A percentile compares a stretch with the other conserved stretches of the same genome.
phyloP scores from a whole-genome alignment of 805 yeast species.

The Teunomyces kruisii region DNA sequence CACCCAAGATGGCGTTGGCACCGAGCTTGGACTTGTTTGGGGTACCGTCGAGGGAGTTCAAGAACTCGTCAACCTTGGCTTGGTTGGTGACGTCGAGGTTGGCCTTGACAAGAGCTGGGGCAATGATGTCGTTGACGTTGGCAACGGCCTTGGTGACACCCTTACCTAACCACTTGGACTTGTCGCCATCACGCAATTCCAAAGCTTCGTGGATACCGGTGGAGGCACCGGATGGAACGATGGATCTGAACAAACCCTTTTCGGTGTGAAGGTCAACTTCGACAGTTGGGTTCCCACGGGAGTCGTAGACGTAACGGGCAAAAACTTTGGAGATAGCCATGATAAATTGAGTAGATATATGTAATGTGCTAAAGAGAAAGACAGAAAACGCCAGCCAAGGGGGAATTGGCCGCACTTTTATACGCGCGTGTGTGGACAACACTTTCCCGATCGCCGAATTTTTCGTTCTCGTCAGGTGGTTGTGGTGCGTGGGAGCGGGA shows the following conservation, averaged over 20 bases:
- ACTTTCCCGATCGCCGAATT: conserved; percentile 19
- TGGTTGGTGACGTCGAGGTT: conserved; percentile 85
- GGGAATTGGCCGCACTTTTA: not conserved
- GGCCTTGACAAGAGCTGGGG: conserved; percentile 86
- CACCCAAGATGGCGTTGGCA: conserved; percentile 98
- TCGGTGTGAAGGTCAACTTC: conserved; percentile 96
- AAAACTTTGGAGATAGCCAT: conserved; percentile 87
- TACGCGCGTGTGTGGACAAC: conserved; percentile 20
- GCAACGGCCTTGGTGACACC: conserved; percentile 97
- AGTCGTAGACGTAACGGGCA: conserved; percentile 98
- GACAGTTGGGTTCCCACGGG: conserved; percentile 99
- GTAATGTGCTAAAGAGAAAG: not conserved
- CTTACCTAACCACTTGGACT: conserved; percentile 97
- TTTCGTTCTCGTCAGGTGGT: conserved; percentile 3
- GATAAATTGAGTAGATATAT: conserved; percentile 14
- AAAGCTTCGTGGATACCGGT: conserved; percentile 99
- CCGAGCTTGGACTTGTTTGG: conserved; percentile 96
- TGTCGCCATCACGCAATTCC: conserved; percentile 98
- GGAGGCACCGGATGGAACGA: conserved; percentile 99
- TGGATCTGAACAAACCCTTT: conserved; percentile 92
- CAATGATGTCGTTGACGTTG: conserved; percentile 92
- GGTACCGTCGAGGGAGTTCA: conserved; percentile 89
- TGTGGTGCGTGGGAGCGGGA: not conserved
- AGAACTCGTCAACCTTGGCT: conserved; percentile 81
- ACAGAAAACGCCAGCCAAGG: not conserved